Evolutionary conservation across 1,284 basidiomycete species (phyloP).

Genomic region (Sporisorium scitamineum): DNA sequence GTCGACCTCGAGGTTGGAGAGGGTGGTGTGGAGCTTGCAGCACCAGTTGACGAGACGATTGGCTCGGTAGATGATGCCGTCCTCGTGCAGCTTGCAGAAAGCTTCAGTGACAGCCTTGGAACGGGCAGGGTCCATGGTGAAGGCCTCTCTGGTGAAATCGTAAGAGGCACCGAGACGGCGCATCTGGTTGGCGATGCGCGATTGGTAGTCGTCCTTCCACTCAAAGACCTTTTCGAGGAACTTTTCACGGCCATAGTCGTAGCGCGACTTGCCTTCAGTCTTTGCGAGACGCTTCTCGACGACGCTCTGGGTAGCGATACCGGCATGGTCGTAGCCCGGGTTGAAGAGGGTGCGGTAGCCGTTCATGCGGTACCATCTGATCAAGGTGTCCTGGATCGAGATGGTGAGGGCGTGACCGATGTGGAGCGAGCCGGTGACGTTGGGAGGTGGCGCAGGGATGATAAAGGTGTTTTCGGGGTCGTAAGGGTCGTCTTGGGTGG

Average conservation of each 20-base stretch:
- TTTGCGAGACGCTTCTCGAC: constrained; percentile 94
- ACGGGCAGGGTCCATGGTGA: constrained; percentile 85
- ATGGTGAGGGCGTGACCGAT: constrained; percentile 96
- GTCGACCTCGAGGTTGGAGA: constrained; percentile 98
- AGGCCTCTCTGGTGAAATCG: constrained; percentile 92
- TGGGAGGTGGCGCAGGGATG: constrained; percentile 94
- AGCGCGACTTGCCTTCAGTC: constrained; percentile 82
- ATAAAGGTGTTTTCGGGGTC: constrained; percentile 76
- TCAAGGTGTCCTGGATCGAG: constrained; percentile 85
- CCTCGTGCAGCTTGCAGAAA: constrained; percentile 91
- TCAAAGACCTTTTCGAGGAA: constrained; percentile 93
- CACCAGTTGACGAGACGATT: constrained; percentile 99
- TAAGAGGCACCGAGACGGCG: constrained; percentile 90
- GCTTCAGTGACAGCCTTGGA: constrained; percentile 87
- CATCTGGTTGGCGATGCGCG: constrained; percentile 89
- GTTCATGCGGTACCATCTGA: constrained; percentile 76
- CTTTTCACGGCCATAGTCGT: constrained; percentile 92
- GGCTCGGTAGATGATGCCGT: constrained; percentile 93
- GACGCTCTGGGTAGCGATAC: constrained; percentile 97
- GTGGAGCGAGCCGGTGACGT: constrained; percentile 95
- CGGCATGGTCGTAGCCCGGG: constrained; percentile 98
- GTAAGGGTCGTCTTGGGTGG: constrained; percentile 63
- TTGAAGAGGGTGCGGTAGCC: constrained; percentile 91
- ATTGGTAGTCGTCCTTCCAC: constrained; percentile 98
- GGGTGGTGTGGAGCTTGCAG: constrained; percentile 91